phyloP scores from a whole-genome alignment of 805 yeast species.

The Zygosaccharomyces siamensis region DNA sequence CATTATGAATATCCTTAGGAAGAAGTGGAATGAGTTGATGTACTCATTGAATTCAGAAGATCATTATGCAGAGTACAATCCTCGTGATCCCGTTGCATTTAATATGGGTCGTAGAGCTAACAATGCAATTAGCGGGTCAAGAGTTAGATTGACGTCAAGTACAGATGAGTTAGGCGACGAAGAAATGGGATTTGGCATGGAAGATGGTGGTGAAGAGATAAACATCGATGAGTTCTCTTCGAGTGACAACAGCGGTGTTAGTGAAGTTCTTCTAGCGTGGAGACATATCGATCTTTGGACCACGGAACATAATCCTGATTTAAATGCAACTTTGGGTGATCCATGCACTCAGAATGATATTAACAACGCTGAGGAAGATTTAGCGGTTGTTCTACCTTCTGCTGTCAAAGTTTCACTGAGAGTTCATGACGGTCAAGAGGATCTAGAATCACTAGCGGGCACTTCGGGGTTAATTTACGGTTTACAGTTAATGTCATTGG shows the following conservation, averaged over 20 bases:
- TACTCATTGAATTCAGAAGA: conserved; percentile 64
- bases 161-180: conserved; percentile 15
- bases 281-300: conserved; percentile 84
- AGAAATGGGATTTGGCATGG: conserved; percentile 18
- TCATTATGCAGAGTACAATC: conserved; percentile 63
- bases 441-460: conserved; percentile 65
- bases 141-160: conserved; percentile 17
- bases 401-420: conserved; percentile 76
- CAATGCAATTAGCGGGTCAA: conserved; percentile 14
- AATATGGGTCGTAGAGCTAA: conserved; percentile 27
- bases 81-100: conserved; percentile 36
- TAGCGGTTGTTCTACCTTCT: conserved; percentile 67
- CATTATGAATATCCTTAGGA: conserved; percentile 37
- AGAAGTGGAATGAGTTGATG: conserved; percentile 52
- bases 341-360: conserved; percentile 80
- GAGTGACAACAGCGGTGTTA: conserved; percentile 52
- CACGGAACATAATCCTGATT: conserved; percentile 69
- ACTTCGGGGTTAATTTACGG: conserved; percentile 75
- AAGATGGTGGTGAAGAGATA: conserved; percentile 35
- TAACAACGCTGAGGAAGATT: conserved; percentile 76
- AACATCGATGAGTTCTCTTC: conserved; percentile 35
- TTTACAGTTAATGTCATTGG: conserved; percentile 70
- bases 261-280: conserved; percentile 80
- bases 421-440: conserved; percentile 88
- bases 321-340: conserved; percentile 68